phyloP scores from a whole-genome alignment of 2,329 filamentous ascomycete species.

The Alternaria infectoria region DNA sequence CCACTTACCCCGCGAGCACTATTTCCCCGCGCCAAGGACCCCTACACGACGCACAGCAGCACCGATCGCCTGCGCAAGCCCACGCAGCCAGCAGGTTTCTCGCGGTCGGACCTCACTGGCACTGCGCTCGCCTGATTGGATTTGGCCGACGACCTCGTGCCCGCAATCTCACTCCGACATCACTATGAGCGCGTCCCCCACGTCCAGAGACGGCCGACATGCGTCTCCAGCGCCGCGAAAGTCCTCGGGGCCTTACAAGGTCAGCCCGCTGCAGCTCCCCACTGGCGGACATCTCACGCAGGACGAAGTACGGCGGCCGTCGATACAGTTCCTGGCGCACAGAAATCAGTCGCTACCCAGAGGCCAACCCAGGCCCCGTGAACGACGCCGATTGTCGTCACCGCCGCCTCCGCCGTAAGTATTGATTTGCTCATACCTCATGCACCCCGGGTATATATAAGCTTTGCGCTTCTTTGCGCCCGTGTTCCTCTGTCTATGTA shows the following conservation, averaged over 20 bases:
- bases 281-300: constrained; percentile 24
- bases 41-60: constrained; percentile 33
- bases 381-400: constrained; percentile 47
- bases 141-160: constrained; percentile 27
- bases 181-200: constrained; percentile 46
- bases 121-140: constrained; percentile 26
- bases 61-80: constrained; percentile 32
- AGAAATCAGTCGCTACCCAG: constrained; percentile 37
- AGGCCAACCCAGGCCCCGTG: constrained; percentile 42
- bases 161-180: constrained; percentile 18
- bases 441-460: constrained; percentile 4
- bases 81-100: constrained; percentile 29
- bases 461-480: constrained; percentile 4
- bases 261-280: constrained; percentile 37
- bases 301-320: constrained; percentile 43
- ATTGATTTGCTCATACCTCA: constrained; percentile 5
- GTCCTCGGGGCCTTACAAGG: constrained; percentile 20
- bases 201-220: constrained; percentile 33
- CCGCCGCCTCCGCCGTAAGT: constrained; percentile 53
- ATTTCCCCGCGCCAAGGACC: constrained; percentile 40
- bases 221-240: constrained; percentile 34
- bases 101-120: constrained; percentile 18
- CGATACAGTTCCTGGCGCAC: constrained; percentile 48
- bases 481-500: not conserved
- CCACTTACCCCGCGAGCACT: constrained; percentile 18